phyloP scores from a whole-genome alignment of 495 filamentous ascomycete species.

The Aspergillus wentii region DNA sequence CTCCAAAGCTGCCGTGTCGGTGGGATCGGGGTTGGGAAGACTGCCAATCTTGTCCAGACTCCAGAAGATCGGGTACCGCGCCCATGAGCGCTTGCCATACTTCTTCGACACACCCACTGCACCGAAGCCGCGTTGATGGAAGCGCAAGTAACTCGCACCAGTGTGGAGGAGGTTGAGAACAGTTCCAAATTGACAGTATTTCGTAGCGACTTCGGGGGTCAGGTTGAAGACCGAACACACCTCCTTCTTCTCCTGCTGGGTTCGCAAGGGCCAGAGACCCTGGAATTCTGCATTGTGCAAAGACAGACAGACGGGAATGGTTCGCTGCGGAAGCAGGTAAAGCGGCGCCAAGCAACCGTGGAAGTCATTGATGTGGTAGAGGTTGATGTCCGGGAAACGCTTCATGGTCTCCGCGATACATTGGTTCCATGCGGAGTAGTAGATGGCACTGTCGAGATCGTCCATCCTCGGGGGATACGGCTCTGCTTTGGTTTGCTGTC shows the following conservation, averaged over 20 bases:
- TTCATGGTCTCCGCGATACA: slow-evolving; percentile 61
- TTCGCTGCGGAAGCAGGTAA: slow-evolving; percentile 50
- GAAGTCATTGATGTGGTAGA: slow-evolving; percentile 72
- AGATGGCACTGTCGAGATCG: slow-evolving; percentile 64
- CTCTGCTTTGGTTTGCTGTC: slow-evolving; percentile 60
- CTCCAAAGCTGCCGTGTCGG: slow-evolving; percentile 48
- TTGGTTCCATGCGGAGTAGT: slow-evolving; percentile 71
- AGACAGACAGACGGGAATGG: slow-evolving; percentile 55
- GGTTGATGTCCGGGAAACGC: slow-evolving; percentile 53
- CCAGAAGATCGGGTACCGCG: slow-evolving; percentile 67
- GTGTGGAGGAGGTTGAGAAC: slow-evolving; percentile 67
- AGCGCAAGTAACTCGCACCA: slow-evolving; percentile 55
- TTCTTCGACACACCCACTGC: slow-evolving; percentile 62
- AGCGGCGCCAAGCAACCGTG: slow-evolving; percentile 60
- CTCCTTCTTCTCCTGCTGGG: slow-evolving; percentile 52
- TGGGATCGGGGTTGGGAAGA: slow-evolving; percentile 63
- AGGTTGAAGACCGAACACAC: slow-evolving; percentile 61
- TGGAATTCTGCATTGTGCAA: slow-evolving; percentile 69
- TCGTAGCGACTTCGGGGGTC: slow-evolving; percentile 33
- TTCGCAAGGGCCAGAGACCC: slow-evolving; percentile 64
- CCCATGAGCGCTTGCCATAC: slow-evolving; percentile 61
- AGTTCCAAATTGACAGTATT: slow-evolving; percentile 65
- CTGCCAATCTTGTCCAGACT: slow-evolving; percentile 56
- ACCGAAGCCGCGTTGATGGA: slow-evolving; percentile 62
- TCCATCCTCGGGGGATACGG: slow-evolving; percentile 72